These are phyloP conservation scores for Anthracocystis panici-leucophaei DNA, from an alignment of 1,284 basidiomycete species.

Conservation along the genomic window DNA sequence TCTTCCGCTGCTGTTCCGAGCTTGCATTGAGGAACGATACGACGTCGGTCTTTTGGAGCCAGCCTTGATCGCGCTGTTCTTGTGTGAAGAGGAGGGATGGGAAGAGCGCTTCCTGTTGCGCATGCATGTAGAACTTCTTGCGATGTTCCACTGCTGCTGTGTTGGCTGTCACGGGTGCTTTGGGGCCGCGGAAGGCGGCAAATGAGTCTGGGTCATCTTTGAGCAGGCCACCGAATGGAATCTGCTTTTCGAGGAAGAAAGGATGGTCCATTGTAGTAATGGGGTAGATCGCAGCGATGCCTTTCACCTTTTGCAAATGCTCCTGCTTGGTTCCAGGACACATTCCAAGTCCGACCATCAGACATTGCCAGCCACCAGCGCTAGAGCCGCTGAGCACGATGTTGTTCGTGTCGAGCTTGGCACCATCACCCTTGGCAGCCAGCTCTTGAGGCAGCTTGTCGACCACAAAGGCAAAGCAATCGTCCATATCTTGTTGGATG, in stretches of 20 bases:
- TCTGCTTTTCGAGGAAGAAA: constrained; percentile 52
- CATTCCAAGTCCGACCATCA: constrained; percentile 55
- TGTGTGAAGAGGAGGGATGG: constrained; percentile 44
- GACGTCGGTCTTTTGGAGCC: constrained; percentile 46
- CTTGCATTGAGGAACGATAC: constrained; percentile 23
- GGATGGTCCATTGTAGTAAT: constrained; percentile 53
- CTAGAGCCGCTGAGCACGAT: constrained; percentile 50
- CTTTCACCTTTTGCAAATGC: constrained; percentile 32
- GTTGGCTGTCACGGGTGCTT: constrained; percentile 37
- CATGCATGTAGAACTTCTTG: constrained; percentile 52
- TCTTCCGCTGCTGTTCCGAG: constrained; percentile 26
- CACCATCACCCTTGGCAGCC: constrained; percentile 18
- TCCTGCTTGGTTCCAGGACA: constrained; percentile 25
- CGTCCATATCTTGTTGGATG: constrained; percentile 49
- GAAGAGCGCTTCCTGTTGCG: constrained; percentile 51
- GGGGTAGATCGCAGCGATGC: constrained; percentile 49
- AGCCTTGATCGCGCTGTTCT: constrained; percentile 38
- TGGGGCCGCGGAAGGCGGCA: constrained; percentile 41
- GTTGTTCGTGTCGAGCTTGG: constrained; percentile 32
- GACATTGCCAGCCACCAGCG: constrained; percentile 51
- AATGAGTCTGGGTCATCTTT: constrained; percentile 34
- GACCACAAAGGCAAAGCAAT: constrained; percentile 38
- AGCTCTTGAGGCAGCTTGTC: constrained; percentile 38
- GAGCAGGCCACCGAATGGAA: constrained; percentile 32
- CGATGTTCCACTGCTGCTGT: constrained; percentile 29